Percentiles rank a stretch among this genome's conserved stretches.
These are phyloP conservation scores for Ustilago bromivora DNA, from an alignment of 1,284 basidiomycete species.

Conservation along the genomic window DNA sequence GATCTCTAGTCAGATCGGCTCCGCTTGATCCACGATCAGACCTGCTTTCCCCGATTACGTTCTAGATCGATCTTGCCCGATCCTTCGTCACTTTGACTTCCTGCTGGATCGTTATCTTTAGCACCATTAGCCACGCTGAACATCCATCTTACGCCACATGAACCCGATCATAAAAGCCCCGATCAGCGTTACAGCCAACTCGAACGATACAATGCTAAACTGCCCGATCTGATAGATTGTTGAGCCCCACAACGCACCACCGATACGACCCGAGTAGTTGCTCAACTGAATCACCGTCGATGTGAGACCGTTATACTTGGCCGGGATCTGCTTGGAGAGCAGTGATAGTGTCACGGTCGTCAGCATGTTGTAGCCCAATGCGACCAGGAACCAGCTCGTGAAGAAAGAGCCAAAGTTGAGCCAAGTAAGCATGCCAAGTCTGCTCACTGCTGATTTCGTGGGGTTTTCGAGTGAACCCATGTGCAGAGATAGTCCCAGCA, in stretches of 20 bases:
- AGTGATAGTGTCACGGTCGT: conserved; percentile 50
- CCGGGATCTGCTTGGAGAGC: conserved; percentile 51
- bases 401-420: conserved; percentile 53
- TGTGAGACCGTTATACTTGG: conserved; percentile 48
- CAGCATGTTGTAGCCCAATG: conserved; percentile 47
- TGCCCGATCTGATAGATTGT: conserved; percentile 53
- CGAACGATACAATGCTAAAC: conserved; percentile 47
- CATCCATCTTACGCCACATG: conserved; percentile 53
- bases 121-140: conserved; percentile 24
- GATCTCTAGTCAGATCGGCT: too few species aligned
- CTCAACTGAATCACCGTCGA: conserved; percentile 51
- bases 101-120: too few species aligned
- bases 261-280: conserved; percentile 45
- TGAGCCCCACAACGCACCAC: conserved; percentile 49
- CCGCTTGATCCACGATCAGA: too few species aligned
- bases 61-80: too few species aligned
- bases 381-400: conserved; percentile 48
- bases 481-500: conserved; percentile 48
- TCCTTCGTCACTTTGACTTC: too few species aligned
- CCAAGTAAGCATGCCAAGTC: conserved; percentile 17
- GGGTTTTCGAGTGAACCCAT: conserved; percentile 47
- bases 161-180: conserved; percentile 42
- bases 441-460: conserved; percentile 23
- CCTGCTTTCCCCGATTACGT: too few species aligned
- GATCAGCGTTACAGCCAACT: conserved; percentile 45